Percentiles rank a stretch among this genome's conserved stretches.
Evolutionary conservation across 2,329 filamentous ascomycete genomes (phyloP).

Genomic region (Xylaria hypoxylon): DNA sequence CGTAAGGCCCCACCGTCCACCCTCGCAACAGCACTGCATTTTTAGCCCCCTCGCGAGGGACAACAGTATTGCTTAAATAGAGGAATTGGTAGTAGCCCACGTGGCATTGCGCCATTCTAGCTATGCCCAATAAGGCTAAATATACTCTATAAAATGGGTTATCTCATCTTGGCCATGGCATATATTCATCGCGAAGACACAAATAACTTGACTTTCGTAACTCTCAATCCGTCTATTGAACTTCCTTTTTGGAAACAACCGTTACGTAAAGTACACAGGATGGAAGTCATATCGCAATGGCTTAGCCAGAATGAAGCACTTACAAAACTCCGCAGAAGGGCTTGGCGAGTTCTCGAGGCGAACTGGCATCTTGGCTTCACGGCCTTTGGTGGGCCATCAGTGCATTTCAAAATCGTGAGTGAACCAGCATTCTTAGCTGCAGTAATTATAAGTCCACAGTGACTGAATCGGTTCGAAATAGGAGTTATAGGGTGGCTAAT

Average conservation of each 20-base stretch:
- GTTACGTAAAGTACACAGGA: neutral
- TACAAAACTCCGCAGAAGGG: neutral
- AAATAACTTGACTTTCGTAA: too few species aligned
- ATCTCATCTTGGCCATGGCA: too few species aligned
- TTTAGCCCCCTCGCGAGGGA: too few species aligned
- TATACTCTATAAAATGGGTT: too few species aligned
- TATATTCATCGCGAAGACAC: too few species aligned
- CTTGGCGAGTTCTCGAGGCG: constrained; percentile 6
- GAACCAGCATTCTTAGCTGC: neutral
- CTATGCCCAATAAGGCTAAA: neutral
- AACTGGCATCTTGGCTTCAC: constrained; percentile 74
- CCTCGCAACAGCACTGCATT: too few species aligned
- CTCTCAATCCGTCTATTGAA: too few species aligned
- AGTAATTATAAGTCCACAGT: neutral
- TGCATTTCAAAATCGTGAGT: constrained; percentile 74
- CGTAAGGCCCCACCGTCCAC: too few species aligned
- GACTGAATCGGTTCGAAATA: too few species aligned
- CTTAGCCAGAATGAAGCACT: constrained; percentile 1
- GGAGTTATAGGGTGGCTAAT: constrained; percentile 47
- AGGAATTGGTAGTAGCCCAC: neutral
- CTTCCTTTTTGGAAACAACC: neutral
- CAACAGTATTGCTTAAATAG: too few species aligned
- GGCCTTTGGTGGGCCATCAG: constrained; percentile 74
- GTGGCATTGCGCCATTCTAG: constrained; percentile 1
- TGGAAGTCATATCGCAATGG: constrained; percentile 15